Evolutionary conservation across 768 basidiomycete species (phyloP), one percentile per base, ranked within the genome.

Genomic region (Scleroderma bovista): DNA sequence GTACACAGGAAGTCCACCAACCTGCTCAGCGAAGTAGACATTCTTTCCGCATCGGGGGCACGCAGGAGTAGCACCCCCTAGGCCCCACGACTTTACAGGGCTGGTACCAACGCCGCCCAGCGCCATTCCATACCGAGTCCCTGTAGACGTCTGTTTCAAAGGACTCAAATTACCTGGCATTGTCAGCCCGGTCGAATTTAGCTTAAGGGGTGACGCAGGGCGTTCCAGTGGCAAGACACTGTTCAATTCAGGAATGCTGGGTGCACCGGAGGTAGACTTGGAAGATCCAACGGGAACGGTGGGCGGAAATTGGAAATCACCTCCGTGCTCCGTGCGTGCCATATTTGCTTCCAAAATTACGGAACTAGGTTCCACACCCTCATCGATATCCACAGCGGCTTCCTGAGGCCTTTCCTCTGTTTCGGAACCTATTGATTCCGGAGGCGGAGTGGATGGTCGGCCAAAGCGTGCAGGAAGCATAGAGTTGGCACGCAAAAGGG

Each of bases 11-110:
- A 3, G 11, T 43, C 20, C 17, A 53, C 59, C 17, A 41, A 82
- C 87, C 77, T 88, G 87, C 64, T 92, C 88, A 13, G 89, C 88
- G 60, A 92, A 91, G 69, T 87, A 93, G 10, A 93, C 89, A 46
- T 76, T 83, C 74, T 86, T 81, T 33, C 71, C 72, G 55, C 89
- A 93, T 48, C 75, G 74, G 9, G 83, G 80, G 57, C 89, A 93
- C 17, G 61, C 60, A 17, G 88, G 85, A 8, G 80, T 67, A n/a
- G 51, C 78, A 19, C 77, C 75, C 20, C 63, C 68, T 1, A 60
- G 50, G 2, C 78, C 81, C 75, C 81, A 84, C 52, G 74, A 72
- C 51, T 67, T 74, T 10, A 72, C 71, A 26, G 75, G 69, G 24
- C 67, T 68, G 11, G 64, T 66, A 12, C 71, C 69, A 5, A 71